These are phyloP conservation scores for Immersiella caudata DNA, from an alignment of 495 filamentous ascomycete species.

Conservation along the genomic window DNA sequence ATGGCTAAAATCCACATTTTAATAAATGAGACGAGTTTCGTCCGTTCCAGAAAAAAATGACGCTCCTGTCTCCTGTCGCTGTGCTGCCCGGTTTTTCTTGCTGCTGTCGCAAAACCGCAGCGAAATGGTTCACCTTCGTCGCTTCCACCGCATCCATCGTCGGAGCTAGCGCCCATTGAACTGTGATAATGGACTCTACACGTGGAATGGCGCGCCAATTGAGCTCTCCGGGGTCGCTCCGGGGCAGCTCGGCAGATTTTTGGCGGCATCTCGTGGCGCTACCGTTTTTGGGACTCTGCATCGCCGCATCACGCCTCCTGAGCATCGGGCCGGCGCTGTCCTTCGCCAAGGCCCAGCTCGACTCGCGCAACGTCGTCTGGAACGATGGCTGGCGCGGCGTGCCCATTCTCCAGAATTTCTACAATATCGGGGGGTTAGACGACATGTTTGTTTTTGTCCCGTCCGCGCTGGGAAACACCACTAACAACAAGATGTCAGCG, in stretches of 20 bases:
- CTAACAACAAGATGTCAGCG: not conserved
- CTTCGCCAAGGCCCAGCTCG: slow-evolving; percentile 3
- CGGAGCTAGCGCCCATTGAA: not conserved
- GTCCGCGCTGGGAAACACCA: not conserved
- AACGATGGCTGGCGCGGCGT: not conserved
- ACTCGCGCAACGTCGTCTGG: slow-evolving; percentile 16
- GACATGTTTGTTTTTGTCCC: slow-evolving; percentile 11
- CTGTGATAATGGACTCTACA: not conserved
- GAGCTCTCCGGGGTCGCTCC: not conserved
- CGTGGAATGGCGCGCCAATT: not conserved
- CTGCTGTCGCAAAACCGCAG: not conserved
- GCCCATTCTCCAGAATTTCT: slow-evolving; percentile 8
- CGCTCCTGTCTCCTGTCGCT: not conserved
- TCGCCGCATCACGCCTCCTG: slow-evolving; percentile 10
- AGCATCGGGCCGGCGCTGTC: not conserved
- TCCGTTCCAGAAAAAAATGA: not conserved
- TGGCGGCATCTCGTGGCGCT: slow-evolving; percentile 4
- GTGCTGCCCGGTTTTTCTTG: not conserved
- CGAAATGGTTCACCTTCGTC: not conserved
- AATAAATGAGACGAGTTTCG: not conserved
- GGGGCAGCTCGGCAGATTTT: not conserved
- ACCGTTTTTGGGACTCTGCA: slow-evolving; percentile 9
- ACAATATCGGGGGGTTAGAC: slow-evolving; percentile 12
- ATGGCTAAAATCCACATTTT: not conserved
- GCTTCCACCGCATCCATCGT: not conserved